Percentiles rank a stretch among this genome's conserved stretches.
Evolutionary conservation across 2,329 filamentous ascomycete species (phyloP).

Genomic region (Cryphonectria nitschkei): DNA sequence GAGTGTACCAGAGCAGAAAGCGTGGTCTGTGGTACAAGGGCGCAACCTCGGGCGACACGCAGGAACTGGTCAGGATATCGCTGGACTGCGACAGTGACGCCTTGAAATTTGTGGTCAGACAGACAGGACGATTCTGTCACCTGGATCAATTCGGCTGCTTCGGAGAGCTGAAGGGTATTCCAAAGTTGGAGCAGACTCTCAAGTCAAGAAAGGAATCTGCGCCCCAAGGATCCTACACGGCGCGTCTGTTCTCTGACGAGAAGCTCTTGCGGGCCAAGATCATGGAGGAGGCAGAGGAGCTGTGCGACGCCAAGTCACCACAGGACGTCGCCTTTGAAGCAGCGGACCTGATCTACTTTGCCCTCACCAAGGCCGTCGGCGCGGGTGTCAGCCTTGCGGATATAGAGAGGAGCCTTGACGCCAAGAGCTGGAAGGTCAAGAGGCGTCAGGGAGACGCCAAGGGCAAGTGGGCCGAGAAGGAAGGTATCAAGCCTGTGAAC

Average conservation of each 20-base stretch:
- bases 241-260: conserved; percentile 86
- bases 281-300: conserved; percentile 95
- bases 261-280: conserved; percentile 93
- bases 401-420: conserved; percentile 88
- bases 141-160: conserved; percentile 92
- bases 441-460: conserved; percentile 92
- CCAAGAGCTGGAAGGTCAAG: conserved; percentile 95
- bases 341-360: conserved; percentile 95
- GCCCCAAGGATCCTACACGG: conserved; percentile 90
- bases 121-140: conserved; percentile 94
- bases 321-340: conserved; percentile 92
- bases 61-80: conserved; percentile 82
- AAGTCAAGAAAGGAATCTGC: conserved; percentile 80
- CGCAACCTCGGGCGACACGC: conserved; percentile 89
- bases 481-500: conserved; percentile 61
- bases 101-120: conserved; percentile 84
- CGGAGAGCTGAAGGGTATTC: conserved; percentile 78
- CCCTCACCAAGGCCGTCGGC: conserved; percentile 83
- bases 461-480: conserved; percentile 86
- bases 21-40: conserved; percentile 97
- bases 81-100: conserved; percentile 95
- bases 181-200: conserved; percentile 85
- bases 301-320: conserved; percentile 82
- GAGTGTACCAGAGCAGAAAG: conserved; percentile 96
- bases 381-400: conserved; percentile 86